Evolutionary conservation across 1,139 yeast species (phyloP), one percentile per base, ranked within the genome.

Genomic region (Geotrichum australiense): DNA sequence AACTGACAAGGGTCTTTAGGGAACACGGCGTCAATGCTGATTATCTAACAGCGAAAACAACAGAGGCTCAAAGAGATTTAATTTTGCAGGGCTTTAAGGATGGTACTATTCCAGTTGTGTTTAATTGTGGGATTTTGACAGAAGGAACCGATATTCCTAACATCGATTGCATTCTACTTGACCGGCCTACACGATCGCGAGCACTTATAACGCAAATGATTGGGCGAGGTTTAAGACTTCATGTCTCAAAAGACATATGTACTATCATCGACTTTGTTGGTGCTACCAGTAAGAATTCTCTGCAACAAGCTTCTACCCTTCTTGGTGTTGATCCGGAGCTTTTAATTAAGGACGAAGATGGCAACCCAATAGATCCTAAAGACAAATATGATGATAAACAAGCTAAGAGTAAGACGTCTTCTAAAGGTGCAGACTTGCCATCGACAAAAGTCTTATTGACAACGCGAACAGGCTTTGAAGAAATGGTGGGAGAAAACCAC

Each of bases 91-190:
- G 74, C 35, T 89, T 89, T 56, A 72, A 69, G 47, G 53, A 62
- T 1, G 89, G 94, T 0, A 56, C 69, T 14, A 69, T 84, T 21
- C 76, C 81, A 3, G 94, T 91, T 0, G 62, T 89, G 22, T 74
- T 93, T 61, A 91, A 91, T 56, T 94, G 95, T 55, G 86, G 82
- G 19, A 86, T 89, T 2, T 81, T 89, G 53, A 89, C 96, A 0
- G 98, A 91, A 60, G 98, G 98, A 0, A 86, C 97, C 0, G 97
- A 89, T 62, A 80, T 89, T 18, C 97, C 97, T 2, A 80, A 80
- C 50, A 82, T 89, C 45, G 97, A 89, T 57, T 80, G 87, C 21
- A 65, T 89, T 6, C 66, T 89, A 37, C 63, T 89, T 25, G 83
- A 86, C 3, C 65, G 96, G 31, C 96, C 96, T 1, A 84, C 96